Evolutionary conservation across 495 filamentous ascomycete species (phyloP), one percentile per base, ranked within the genome.

Genomic region (Letharia lupina): DNA sequence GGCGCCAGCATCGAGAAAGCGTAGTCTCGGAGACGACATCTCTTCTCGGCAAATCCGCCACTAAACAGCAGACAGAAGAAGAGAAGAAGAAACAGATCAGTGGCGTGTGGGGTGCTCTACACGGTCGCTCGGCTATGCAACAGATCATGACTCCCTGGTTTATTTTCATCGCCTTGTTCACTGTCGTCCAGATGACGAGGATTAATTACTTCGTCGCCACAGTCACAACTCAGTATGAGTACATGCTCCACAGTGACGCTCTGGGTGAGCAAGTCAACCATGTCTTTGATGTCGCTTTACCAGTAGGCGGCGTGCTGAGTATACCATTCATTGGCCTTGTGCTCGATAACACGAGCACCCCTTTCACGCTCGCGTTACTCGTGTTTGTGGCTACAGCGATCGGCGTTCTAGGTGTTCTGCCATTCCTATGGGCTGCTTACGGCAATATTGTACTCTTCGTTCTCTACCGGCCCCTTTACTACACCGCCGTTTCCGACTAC

Each of bases 151-250:
- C 86, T 4, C 88, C 88, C 3, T 98, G 93, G 93, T 98, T 96
- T 70, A 76, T 89, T 35, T 79, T 97, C 39, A 91, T 97, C 67
- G 87, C 90, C 10, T 70, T 90, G 4, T 97, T 97, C 76, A 96
- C 94, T 0, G 82, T 94, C 33, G 75, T 96, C 28, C 91, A 94
- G 75, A 96, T 96, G 93, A 90, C 89, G 1, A 85, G 93, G 23
- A 96, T 97, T 75, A 98, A 98, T 77, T 98, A 91, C 81, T 98
- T 98, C 71, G 91, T 98, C 41, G 92, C 94, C 1, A 94, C 94
- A 4, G 86, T 98, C 67, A 85, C 88, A 28, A 80, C 86, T 11
- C 94, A 98, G 74, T 97, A 97, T 76, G 82, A 85, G 48, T 86
- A 86, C 71, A 81, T 98, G 13, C 82, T 98, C n/a, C 75, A 75